Evolutionary conservation across 768 basidiomycete species (phyloP).

Genomic region (Leucogyrophana mollusca): DNA sequence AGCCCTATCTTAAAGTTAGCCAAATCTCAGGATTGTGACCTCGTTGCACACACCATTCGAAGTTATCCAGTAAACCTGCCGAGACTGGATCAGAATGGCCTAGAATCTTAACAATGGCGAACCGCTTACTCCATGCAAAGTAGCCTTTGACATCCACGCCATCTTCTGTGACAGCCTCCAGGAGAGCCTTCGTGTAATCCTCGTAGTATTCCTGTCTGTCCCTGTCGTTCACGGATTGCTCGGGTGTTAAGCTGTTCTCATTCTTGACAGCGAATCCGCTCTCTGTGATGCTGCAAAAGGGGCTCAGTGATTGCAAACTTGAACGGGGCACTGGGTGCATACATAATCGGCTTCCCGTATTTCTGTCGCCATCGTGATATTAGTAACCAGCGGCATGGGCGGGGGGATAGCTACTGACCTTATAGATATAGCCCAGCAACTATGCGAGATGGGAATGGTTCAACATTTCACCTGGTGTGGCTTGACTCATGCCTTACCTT

Average conservation of each 20-base stretch:
- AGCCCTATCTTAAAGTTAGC: conserved; percentile 18
- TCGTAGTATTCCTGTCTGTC: conserved; percentile 42
- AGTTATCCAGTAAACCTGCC: conserved; percentile 40
- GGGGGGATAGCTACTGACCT: conserved; percentile 21
- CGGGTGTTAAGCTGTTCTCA: conserved; percentile 34
- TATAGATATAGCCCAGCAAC: conserved; percentile 39
- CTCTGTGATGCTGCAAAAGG: conserved; percentile 36
- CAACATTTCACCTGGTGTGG: background rate
- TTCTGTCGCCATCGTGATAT: conserved; percentile 21
- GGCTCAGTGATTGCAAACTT: background rate
- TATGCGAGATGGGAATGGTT: background rate
- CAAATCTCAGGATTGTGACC: background rate
- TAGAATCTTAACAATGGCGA: background rate
- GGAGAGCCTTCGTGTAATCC: conserved; percentile 34
- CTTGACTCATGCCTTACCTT: conserved; percentile 16
- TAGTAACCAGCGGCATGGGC: background rate
- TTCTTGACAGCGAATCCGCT: conserved; percentile 43
- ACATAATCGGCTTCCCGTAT: conserved; percentile 38
- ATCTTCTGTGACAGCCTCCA: conserved; percentile 36
- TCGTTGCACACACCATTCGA: conserved; percentile 35
- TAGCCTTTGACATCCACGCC: conserved; percentile 34
- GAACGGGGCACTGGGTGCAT: no score
- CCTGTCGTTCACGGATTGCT: conserved; percentile 33
- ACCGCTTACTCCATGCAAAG: conserved; percentile 40
- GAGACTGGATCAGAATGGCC: conserved; percentile 2